phyloP scores from a whole-genome alignment of 495 filamentous ascomycete genomes.

The Acidomyces sp. region DNA sequence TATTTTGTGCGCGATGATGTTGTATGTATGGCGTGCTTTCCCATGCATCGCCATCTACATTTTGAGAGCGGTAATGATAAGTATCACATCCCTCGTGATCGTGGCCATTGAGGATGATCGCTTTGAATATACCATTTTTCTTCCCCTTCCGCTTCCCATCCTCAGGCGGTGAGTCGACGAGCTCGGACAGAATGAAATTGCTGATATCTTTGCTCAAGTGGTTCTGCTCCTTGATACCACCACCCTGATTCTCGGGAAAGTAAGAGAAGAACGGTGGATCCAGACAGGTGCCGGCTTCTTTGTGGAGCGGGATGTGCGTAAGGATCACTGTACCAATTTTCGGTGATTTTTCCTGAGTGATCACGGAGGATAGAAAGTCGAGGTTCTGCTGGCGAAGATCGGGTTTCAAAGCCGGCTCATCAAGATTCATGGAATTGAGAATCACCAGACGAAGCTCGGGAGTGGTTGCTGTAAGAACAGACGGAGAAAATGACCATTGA shows the following conservation, averaged over 20 bases:
- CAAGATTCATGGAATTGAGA: slow-evolving; percentile 83
- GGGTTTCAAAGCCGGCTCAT: slow-evolving; percentile 56
- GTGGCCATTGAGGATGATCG: slow-evolving; percentile 77
- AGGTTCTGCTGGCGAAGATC: slow-evolving; percentile 61
- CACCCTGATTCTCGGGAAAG: slow-evolving; percentile 41
- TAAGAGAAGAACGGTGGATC: slow-evolving; percentile 73
- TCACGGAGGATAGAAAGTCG: slow-evolving; percentile 60
- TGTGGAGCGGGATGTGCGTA: slow-evolving; percentile 86
- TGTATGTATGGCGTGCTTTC: not conserved
- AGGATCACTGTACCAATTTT: slow-evolving; percentile 52
- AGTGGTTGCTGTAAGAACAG: slow-evolving; percentile 29
- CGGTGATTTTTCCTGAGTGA: slow-evolving; percentile 53
- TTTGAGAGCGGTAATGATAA: slow-evolving; percentile 54
- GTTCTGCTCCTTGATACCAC: slow-evolving; percentile 81
- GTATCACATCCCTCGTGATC: slow-evolving; percentile 90
- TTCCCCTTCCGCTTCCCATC: not conserved
- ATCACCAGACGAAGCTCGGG: slow-evolving; percentile 69
- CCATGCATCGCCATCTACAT: not conserved
- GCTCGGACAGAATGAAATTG: slow-evolving; percentile 58
- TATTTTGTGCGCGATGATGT: slow-evolving; percentile 7
- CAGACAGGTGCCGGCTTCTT: slow-evolving; percentile 66
- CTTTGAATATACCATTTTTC: slow-evolving; percentile 41
- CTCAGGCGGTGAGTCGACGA: slow-evolving; percentile 31
- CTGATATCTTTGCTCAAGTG: slow-evolving; percentile 60
- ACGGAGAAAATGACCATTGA: not conserved